phyloP scores from a whole-genome alignment of 352 stramenopile genomes.

The Phytophthora brassicae region DNA sequence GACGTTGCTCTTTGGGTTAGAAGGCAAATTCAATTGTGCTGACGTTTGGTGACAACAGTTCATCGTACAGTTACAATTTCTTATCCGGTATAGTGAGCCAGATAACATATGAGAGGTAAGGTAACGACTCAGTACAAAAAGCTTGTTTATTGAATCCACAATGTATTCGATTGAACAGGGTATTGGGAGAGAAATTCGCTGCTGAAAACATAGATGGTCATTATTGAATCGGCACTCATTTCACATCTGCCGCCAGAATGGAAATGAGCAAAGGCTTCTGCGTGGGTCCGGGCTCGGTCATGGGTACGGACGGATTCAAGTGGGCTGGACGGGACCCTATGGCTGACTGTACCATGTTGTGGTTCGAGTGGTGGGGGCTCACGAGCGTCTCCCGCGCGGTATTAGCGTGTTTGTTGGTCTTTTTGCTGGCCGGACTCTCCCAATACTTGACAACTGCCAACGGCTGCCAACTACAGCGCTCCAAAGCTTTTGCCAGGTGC shows the following conservation, averaged over 20 bases:
- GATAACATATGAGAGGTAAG: too few species aligned
- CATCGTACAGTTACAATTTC: too few species aligned
- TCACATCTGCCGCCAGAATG: not conserved
- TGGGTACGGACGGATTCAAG: slow-evolving; percentile 62
- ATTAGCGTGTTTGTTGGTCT: slow-evolving; percentile 47
- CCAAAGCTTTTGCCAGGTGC: slow-evolving; percentile 42
- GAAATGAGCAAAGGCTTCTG: slow-evolving; percentile 41
- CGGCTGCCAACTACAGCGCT: slow-evolving; percentile 45
- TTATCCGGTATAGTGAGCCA: too few species aligned
- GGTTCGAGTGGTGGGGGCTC: slow-evolving; percentile 53
- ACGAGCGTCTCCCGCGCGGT: slow-evolving; percentile 47
- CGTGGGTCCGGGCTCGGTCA: slow-evolving; percentile 59
- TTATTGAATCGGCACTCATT: too few species aligned
- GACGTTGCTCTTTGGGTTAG: not conserved
- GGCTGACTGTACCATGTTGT: slow-evolving; percentile 71
- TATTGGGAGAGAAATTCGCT: too few species aligned
- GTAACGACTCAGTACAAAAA: too few species aligned
- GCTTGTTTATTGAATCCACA: too few species aligned
- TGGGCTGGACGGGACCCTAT: slow-evolving; percentile 43
- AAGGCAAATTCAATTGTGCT: too few species aligned
- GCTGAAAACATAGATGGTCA: too few species aligned
- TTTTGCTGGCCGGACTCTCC: slow-evolving; percentile 54
- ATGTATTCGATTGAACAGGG: too few species aligned
- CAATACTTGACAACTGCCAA: slow-evolving; percentile 58
- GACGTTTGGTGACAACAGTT: too few species aligned